These are phyloP conservation scores for Micromonas commoda DNA, from an alignment of 139 green algal genomes.

Conservation along the genomic window DNA sequence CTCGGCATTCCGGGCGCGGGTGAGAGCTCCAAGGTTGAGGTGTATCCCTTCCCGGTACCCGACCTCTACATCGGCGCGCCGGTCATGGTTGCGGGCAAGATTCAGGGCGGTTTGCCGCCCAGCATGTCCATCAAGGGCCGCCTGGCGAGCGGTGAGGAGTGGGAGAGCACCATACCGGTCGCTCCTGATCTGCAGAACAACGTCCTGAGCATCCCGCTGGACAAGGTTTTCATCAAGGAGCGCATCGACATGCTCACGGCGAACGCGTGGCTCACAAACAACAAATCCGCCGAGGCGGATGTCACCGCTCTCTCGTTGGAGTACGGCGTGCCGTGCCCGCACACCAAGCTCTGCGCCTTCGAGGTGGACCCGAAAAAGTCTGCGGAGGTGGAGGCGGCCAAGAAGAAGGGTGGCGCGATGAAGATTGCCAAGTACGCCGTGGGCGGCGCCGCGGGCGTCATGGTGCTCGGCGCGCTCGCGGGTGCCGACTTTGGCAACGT, in stretches of 20 bases:
- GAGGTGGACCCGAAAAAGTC: conserved; percentile 44
- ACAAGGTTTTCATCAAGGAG: conserved; percentile 58
- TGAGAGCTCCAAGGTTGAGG: conserved; percentile 29
- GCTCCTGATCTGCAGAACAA: not conserved
- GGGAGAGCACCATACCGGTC: conserved; percentile 12
- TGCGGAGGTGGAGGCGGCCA: not conserved
- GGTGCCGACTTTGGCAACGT: conserved; percentile 34
- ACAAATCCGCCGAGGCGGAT: not conserved
- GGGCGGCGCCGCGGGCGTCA: conserved; percentile 36
- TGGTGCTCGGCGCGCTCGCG: conserved; percentile 33
- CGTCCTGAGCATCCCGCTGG: conserved; percentile 42
- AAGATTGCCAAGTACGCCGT: conserved; percentile 45
- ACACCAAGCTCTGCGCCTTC: conserved; percentile 54
- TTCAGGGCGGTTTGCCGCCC: conserved; percentile 42
- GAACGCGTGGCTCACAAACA: conserved; percentile 42
- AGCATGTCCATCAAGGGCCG: conserved; percentile 41
- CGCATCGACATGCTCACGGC: conserved; percentile 51
- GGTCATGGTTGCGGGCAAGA: conserved; percentile 57
- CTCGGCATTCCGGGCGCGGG: conserved; percentile 37
- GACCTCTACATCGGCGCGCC: conserved; percentile 55
- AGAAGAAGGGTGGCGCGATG: conserved; percentile 10
- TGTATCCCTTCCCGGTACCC: conserved; percentile 56
- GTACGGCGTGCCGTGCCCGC: conserved; percentile 40
- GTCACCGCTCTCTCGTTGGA: conserved; percentile 13
- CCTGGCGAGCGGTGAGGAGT: conserved; percentile 37